phyloP scores from a whole-genome alignment of 139 green algal genomes.

The Zygnema cylindricum region DNA sequence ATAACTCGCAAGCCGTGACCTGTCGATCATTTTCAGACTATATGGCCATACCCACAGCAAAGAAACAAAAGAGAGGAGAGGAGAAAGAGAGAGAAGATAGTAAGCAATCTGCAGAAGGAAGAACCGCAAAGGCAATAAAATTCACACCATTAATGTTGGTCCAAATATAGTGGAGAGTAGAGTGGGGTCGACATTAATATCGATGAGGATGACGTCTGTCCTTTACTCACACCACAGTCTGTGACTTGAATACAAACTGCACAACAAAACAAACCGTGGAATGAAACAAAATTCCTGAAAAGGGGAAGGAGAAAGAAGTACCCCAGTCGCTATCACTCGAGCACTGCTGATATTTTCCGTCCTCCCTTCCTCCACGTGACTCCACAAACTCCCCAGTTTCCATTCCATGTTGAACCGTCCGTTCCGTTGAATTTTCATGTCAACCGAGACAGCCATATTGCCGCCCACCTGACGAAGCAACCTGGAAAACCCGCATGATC shows the following conservation, averaged over 20 bases:
- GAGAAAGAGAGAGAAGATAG: not conserved
- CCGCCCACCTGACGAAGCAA: not conserved
- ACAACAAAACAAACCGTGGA: no score
- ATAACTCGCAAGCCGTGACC: constrained; percentile 42
- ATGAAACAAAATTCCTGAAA: no score
- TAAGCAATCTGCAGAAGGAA: not conserved
- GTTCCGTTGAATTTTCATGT: not conserved
- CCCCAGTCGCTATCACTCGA: not conserved
- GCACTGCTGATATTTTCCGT: constrained; percentile 17
- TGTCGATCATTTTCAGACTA: constrained; percentile 38
- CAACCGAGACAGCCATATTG: not conserved
- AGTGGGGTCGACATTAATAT: no score
- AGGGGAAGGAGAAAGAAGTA: not conserved
- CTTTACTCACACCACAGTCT: no score
- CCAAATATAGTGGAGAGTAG: no score
- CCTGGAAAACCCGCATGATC: not conserved
- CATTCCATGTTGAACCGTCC: not conserved
- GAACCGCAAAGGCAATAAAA: not conserved
- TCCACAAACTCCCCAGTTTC: constrained; percentile 15
- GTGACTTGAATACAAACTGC: no score
- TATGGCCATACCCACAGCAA: not conserved
- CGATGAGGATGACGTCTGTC: no score
- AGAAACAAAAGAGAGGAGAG: not conserved
- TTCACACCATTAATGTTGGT: no score
- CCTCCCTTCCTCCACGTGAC: constrained; percentile 11